A percentile compares a stretch with the other conserved stretches of the same genome.
Conservation (phyloP, 225 moss, liverwort and hornwort genomes). For the Straminergon stramineum region DNA sequence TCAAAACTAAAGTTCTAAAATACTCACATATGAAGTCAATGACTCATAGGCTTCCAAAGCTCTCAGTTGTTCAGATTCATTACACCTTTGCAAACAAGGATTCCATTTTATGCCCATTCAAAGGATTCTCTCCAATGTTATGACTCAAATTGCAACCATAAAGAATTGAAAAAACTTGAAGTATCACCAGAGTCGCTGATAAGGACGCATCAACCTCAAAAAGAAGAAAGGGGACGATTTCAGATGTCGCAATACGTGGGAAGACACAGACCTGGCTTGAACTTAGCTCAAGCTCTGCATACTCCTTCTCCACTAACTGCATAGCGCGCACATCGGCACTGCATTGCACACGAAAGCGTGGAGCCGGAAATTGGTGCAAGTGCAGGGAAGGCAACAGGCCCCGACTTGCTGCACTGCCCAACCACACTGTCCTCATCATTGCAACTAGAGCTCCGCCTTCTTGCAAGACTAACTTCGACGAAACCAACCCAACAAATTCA, state of each 20-base stretch:
- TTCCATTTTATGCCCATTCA: not conserved
- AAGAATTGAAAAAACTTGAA: not conserved
- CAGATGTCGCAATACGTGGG: not conserved
- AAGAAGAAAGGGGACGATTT: not conserved
- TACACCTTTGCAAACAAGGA: not conserved
- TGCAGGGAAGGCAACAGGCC: slow-evolving; percentile 10
- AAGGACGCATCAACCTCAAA: not conserved
- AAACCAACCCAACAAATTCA: not conserved
- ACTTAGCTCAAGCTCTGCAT: slow-evolving; percentile 63
- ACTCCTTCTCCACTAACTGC: slow-evolving; percentile 47
- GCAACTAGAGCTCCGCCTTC: not conserved
- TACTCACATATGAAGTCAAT: not conserved
- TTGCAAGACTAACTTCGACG: not conserved
- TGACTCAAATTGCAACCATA: not conserved
- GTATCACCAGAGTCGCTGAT: not conserved
- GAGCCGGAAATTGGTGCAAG: not conserved
- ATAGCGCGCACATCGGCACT: slow-evolving; percentile 21
- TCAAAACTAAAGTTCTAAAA: not conserved
- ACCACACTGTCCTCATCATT: slow-evolving; percentile 24
- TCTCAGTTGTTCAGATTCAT: not conserved
- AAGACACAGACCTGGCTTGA: slow-evolving; percentile 28
- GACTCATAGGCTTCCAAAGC: not conserved
- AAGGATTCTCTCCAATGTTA: not conserved
- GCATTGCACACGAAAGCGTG: slow-evolving; percentile 8
- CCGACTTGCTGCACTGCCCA: slow-evolving; percentile 12